Base-by-base conservation (phyloP, 2,329 filamentous ascomycete species). In the Trichoderma aggressivum region DNA sequence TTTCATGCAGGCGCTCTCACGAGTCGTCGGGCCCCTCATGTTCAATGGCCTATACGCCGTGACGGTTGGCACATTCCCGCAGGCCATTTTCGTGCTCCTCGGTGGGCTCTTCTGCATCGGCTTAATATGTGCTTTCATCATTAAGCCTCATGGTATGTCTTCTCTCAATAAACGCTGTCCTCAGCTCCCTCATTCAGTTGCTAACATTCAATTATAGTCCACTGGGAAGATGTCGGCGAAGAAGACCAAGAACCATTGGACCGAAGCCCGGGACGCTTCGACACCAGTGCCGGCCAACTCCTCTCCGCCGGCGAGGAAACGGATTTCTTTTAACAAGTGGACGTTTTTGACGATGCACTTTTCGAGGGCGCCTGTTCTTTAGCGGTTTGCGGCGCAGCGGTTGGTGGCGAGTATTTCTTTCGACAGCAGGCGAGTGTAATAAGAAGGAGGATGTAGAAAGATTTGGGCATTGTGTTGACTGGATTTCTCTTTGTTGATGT, bases 21-120 rank as follows among this genome's bases (percentile, higher is more conserved):
- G 94, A 73, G 89, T 98, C 2, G 79, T 97, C 14, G 90, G 92
- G 1, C 96, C 96, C 0, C 87, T 93, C 0, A 78, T 95, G 1
- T 97, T 98, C 81, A 97, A 96, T 77, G 88, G 92, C 6, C 88
- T 98, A 11, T 99, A 97, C 79, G 92, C 91, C 16, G 84, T 87
- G 3, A 98, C 96, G 0, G 93, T 98, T 1, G 89, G 87, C 24
- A 89, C 82, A 1, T 95, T 92, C 74, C 90, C 93, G 0, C 93
- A 96, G 80, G 90, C 93, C 1, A 91, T 97, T 0, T 98, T 98
- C 79, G 88, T 97, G 10, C 88, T 92, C 63, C 81, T 98, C 58
- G 84, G 87, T 0, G 81, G 82, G 8, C 84, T 92, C 0, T 97
- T 97, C 78, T 87, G 82, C 1, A 28, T 90, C 10, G 90, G 90